phyloP scores from a whole-genome alignment of 768 basidiomycete species.

The Lactifluus volemus region DNA sequence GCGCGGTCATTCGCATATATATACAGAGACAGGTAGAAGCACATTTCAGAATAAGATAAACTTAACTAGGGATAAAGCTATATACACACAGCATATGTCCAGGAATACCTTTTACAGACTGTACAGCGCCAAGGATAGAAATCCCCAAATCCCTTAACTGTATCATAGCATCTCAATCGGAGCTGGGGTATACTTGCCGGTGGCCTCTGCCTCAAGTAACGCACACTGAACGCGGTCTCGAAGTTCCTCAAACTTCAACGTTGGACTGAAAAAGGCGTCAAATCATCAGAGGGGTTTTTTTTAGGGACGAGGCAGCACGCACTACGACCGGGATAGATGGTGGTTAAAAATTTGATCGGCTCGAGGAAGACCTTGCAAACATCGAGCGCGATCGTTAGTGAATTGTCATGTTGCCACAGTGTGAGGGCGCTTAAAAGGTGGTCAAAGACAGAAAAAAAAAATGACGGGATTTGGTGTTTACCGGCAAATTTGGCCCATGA shows the following conservation, averaged over 20 bases:
- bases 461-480: constrained; percentile 20
- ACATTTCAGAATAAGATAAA: not conserved
- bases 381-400: constrained; percentile 48
- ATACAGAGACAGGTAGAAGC: not conserved
- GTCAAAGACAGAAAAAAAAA: too few species aligned
- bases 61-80: not conserved
- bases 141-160: not conserved
- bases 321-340: constrained; percentile 14
- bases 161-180: not conserved
- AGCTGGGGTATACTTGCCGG: not conserved
- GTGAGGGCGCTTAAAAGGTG: constrained; percentile 35
- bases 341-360: constrained; percentile 24
- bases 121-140: not conserved
- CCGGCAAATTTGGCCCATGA: constrained; percentile 60
- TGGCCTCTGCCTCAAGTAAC: not conserved
- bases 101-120: not conserved
- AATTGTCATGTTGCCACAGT: constrained; percentile 49
- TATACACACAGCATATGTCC: not conserved
- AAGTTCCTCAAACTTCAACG: not conserved
- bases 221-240: constrained; percentile 6
- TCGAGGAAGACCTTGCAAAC: constrained; percentile 48
- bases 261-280: not conserved
- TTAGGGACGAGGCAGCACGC: not conserved
- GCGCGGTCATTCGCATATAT: not conserved
- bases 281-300: not conserved